phyloP scores from a whole-genome alignment of 257 asterid genomes.

The Penstemon newberryi region DNA sequence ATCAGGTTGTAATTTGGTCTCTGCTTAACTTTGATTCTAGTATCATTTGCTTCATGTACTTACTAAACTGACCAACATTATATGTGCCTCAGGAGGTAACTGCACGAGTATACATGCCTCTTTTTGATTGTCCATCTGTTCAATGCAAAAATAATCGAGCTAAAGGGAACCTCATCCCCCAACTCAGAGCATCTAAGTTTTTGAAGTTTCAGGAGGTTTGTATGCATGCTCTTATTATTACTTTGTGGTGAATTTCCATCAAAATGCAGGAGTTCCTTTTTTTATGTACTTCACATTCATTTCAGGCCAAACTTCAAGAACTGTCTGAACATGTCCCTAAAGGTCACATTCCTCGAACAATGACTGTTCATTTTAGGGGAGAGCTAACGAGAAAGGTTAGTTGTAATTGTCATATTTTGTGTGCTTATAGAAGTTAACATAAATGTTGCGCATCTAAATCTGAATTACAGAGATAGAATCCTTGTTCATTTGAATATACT shows the following conservation, averaged over 20 bases:
- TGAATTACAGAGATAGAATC: conserved; percentile 2
- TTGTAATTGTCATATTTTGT: conserved; percentile 7
- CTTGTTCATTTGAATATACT: conserved; percentile 3
- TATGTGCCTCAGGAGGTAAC: conserved; percentile 73
- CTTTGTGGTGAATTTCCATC: conserved; percentile 18
- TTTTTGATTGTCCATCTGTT: conserved; percentile 79
- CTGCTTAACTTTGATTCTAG: conserved; percentile 10
- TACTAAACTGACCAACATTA: background rate
- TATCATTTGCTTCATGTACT: conserved; percentile 3
- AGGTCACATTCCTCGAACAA: conserved; percentile 92
- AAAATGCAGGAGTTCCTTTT: conserved; percentile 11
- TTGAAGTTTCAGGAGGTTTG: conserved; percentile 95
- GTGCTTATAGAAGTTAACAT: background rate
- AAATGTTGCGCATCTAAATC: background rate
- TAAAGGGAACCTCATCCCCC: conserved; percentile 89
- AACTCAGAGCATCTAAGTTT: conserved; percentile 92
- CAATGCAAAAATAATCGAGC: conserved; percentile 65
- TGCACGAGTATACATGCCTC: conserved; percentile 87
- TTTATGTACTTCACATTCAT: conserved; percentile 25
- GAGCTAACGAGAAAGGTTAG: conserved; percentile 94
- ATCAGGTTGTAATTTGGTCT: conserved; percentile 62
- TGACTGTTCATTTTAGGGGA: conserved; percentile 96
- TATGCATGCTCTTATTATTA: background rate
- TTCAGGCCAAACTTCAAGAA: conserved; percentile 96
- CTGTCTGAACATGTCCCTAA: conserved; percentile 96